These are phyloP conservation scores for Trichophyton mentagrophytes DNA, from an alignment of 2,329 filamentous ascomycete genomes.

Conservation along the genomic window DNA sequence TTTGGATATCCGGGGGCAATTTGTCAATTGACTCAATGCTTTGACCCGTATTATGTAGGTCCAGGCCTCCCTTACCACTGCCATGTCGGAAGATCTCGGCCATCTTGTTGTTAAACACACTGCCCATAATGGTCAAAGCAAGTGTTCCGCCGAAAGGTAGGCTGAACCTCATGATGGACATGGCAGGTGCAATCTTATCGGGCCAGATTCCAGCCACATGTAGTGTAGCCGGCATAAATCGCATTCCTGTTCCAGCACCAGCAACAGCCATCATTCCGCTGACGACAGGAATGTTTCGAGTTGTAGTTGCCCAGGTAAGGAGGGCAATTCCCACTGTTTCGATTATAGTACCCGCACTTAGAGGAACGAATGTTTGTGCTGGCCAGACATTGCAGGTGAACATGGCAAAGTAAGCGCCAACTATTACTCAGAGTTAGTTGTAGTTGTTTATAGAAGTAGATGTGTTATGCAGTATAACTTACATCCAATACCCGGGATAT, in stretches of 20 bases:
- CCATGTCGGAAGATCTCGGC: slow-evolving; percentile 15
- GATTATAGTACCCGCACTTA: slow-evolving; percentile 44
- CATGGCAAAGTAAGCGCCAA: slow-evolving; percentile 46
- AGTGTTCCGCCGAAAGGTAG: slow-evolving; percentile 53
- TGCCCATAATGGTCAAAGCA: slow-evolving; percentile 53
- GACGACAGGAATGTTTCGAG: slow-evolving; percentile 38
- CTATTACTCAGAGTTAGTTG: slow-evolving; percentile 15
- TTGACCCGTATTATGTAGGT: slow-evolving; percentile 22
- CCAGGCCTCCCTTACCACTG: slow-evolving; percentile 21
- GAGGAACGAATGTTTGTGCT: slow-evolving; percentile 47
- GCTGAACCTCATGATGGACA: slow-evolving; percentile 48
- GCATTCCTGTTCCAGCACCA: slow-evolving; percentile 49
- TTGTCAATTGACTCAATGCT: slow-evolving; percentile 27
- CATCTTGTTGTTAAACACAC: slow-evolving; percentile 53
- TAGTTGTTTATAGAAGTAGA: background rate
- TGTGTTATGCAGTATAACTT: slow-evolving; percentile 14
- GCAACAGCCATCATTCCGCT: slow-evolving; percentile 55
- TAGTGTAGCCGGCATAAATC: slow-evolving; percentile 52
- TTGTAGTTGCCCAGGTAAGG: slow-evolving; percentile 45
- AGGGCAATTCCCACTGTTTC: slow-evolving; percentile 48
- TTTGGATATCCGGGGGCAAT: slow-evolving; percentile 26
- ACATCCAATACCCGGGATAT: slow-evolving; percentile 50
- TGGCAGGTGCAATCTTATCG: slow-evolving; percentile 43
- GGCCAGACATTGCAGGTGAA: slow-evolving; percentile 50
- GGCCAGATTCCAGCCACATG: slow-evolving; percentile 53